Conservation (phyloP, 2,329 filamentous ascomycete species). For the Calonectria multiphialidica region DNA sequence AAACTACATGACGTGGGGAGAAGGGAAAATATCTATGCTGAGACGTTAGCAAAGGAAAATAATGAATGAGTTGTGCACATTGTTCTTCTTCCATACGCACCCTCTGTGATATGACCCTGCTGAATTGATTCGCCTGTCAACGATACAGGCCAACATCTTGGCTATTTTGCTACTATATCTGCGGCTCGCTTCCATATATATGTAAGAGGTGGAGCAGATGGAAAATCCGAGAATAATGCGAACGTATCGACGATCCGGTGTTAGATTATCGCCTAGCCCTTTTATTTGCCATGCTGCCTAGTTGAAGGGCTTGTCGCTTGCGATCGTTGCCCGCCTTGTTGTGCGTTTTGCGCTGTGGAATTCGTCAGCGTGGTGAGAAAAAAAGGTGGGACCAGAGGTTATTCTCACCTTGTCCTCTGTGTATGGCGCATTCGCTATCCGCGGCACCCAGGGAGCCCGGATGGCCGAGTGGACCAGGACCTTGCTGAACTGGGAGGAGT, state of each 20-base stretch:
- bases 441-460: slow-evolving; percentile 34
- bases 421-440: slow-evolving; percentile 36
- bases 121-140: no score
- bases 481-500: slow-evolving; percentile 27
- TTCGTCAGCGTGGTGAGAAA: background rate
- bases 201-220: background rate
- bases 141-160: background rate
- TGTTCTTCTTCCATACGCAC: background rate
- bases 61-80: background rate
- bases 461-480: slow-evolving; percentile 40
- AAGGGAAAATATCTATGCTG: background rate
- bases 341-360: slow-evolving; percentile 33
- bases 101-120: background rate
- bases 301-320: slow-evolving; percentile 32
- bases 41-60: background rate
- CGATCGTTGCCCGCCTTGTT: slow-evolving; percentile 41
- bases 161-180: no score
- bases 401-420: slow-evolving; percentile 34
- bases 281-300: slow-evolving; percentile 25
- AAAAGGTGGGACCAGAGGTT: no score
- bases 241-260: background rate
- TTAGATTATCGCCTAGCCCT: background rate
- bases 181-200: background rate
- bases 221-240: background rate
- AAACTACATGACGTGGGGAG: background rate